Percentiles rank a stretch among this genome's conserved stretches.
Conservation (phyloP, 345 rosid species). For the Citrus trifoliata region DNA sequence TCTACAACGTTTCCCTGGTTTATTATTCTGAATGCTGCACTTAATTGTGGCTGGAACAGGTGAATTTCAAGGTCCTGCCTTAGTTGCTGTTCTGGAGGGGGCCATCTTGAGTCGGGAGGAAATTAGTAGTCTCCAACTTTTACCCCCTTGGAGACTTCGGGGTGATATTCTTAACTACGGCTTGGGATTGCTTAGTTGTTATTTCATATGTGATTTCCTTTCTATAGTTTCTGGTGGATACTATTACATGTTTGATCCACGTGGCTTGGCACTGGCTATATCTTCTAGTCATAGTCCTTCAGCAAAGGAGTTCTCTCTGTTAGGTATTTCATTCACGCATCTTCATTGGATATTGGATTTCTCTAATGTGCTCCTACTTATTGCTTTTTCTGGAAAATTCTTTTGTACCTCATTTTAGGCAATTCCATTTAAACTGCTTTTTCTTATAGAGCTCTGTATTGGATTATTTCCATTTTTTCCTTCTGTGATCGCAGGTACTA, state of each 20-base stretch:
- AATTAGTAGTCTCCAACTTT: conserved; percentile 86
- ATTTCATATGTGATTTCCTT: conserved; percentile 68
- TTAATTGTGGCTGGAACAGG: conserved; percentile 40
- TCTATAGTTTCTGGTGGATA: conserved; percentile 81
- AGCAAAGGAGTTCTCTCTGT: conserved; percentile 81
- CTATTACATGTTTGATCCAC: conserved; percentile 93
- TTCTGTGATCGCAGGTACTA: conserved; percentile 58
- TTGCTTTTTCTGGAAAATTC: background rate
- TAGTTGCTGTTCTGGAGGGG: conserved; percentile 87
- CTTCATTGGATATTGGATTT: background rate
- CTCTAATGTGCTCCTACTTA: conserved; percentile 4
- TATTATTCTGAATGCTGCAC: conserved; percentile 13
- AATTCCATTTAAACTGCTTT: background rate
- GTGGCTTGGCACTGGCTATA: conserved; percentile 63
- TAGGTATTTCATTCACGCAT: conserved; percentile 41
- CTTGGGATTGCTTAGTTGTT: conserved; percentile 85
- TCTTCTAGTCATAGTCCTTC: conserved; percentile 68
- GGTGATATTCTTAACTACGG: conserved; percentile 86
- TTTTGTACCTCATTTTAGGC: background rate
- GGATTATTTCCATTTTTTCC: background rate
- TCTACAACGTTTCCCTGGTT: background rate
- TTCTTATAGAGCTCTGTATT: background rate
- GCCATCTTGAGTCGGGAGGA: conserved; percentile 83
- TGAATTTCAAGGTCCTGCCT: conserved; percentile 94
- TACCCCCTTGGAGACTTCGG: conserved; percentile 88